phyloP scores from a whole-genome alignment of 2,329 filamentous ascomycete species.

The Sphaerulina musiva region DNA sequence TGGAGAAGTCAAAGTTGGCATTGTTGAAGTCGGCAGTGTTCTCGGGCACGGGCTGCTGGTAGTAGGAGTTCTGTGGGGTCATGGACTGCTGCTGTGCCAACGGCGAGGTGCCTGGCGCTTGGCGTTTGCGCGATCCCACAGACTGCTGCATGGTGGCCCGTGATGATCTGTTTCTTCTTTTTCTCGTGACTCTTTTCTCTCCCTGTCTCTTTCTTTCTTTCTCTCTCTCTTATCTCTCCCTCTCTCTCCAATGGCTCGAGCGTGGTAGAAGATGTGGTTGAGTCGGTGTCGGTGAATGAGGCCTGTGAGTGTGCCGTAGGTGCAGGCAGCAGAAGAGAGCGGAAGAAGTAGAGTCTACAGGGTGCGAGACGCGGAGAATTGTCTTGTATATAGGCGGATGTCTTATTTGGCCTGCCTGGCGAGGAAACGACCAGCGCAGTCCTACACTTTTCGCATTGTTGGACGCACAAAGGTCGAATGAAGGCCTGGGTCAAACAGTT shows the following conservation, averaged over 20 bases:
- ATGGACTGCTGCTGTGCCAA: conserved; percentile 50
- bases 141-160: conserved; percentile 20
- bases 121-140: conserved; percentile 54
- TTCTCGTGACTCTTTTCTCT: neutral
- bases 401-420: conserved; percentile 5
- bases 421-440: conserved; percentile 5
- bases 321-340: neutral
- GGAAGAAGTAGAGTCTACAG: neutral
- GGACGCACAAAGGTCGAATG: conserved; percentile 6
- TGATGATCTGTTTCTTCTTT: neutral
- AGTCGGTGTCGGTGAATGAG: neutral
- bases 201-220: neutral
- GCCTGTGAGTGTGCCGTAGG: neutral
- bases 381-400: conserved; percentile 3
- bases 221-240: neutral
- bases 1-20: conserved; percentile 28
- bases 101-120: conserved; percentile 66
- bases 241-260: neutral
- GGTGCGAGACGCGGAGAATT: neutral
- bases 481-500: neutral
- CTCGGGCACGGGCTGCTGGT: conserved; percentile 41
- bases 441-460: conserved; percentile 2
- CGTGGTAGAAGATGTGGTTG: neutral
- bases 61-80: conserved; percentile 30
- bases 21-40: conserved; percentile 32